Base-by-base conservation (phyloP, 208 protist genomes). In the Angomonas desouzai region DNA sequence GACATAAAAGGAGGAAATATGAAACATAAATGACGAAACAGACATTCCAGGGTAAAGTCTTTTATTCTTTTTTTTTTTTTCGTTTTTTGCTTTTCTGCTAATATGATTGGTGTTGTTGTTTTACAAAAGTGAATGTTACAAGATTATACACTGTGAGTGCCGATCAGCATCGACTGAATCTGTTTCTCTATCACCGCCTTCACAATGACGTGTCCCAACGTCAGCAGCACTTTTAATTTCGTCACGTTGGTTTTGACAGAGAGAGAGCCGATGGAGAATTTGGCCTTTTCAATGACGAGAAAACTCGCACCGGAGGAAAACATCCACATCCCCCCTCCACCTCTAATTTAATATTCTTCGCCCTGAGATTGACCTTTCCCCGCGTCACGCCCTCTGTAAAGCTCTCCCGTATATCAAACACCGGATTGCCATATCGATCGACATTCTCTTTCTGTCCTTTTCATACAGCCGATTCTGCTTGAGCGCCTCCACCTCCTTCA, bases 201-300 rank as follows among this genome's bases (percentile, higher is more conserved):
- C 32, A 92, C 34, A 22, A 86, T 57, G 0, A 81, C 74, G n/a
- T 74, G 58, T 0, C 81, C 73, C 18, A 93, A 64, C 0, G 76
- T 72, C 10, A 61, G 66, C 3, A 87, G 60, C 0, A 76, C 45
- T 34, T 85, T 79, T 7, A 90, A 55, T 66, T 73, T 77, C 2
- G 53, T 64, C 34, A 84, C 65, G 13, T 76, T 70, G n/a, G 70
- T 87, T 3, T 72, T 73, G 27, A 90, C 61, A 3, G 48, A 63
- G 7, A 93, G 60, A 6, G 59, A 63, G 27, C 74, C 79, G 9
- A 85, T 22, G 10, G 72, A 70, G 16, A 89, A 49, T 56, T 75
- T 74, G 10, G 40, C 30, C 29, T 77, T 65, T n/a, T 70, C 49
- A 20, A 77, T 55, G 0, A 33, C 33, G 6, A 66, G 16, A 51